Base-by-base conservation (phyloP, 2,329 filamentous ascomycete species). In the Pseudocercospora musae region DNA sequence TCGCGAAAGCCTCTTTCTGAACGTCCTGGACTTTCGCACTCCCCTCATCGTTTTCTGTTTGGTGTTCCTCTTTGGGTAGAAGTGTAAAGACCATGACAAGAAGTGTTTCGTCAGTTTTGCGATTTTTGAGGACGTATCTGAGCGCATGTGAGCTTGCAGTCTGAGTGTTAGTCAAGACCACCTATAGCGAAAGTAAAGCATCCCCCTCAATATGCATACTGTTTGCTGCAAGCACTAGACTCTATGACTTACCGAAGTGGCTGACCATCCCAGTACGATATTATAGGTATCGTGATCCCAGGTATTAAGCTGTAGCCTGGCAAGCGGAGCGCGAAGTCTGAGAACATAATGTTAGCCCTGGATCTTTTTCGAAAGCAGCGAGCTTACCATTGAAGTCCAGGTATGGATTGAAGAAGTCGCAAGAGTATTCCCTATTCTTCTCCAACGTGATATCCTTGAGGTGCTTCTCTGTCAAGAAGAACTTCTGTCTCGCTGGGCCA, bases 41-140 rank as follows among this genome's bases (percentile, higher is more conserved):
- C 50, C 62, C 55, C 7, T 54, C 58, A 31, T 65, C 62, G 53
- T 69, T 61, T 42, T 44, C 63, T 20, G 59, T 61, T 37, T 64
- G 60, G 11, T 54, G 52, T 54, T 54, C 29, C 18, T 90, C 87
- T 59, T 85, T 87, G 8, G 88, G 84, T 63, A 95, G 82, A 3
- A 97, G 80, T 18, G 88, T 89, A 74, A 98, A 94, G 4, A 92
- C 78, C 15, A 98, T 81, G 50, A 94, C 91, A 29, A 96, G 86
- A 70, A 96, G 91, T 15, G 91, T 84, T 33, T 90, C 84, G 53
- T 85, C 85, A 0, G 90, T 94, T 21, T 81, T 77, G 64, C 86
- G 86, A 77, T 97, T 90, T 74, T 93, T 94, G 73, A 98, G 84
- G 62, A 96, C 91, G 78, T 98, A 97, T 84, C 93, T 93, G 79